These are phyloP conservation scores for Teratosphaeria epicoccoides DNA, from an alignment of 2,329 filamentous ascomycete species.

Conservation along the genomic window DNA sequence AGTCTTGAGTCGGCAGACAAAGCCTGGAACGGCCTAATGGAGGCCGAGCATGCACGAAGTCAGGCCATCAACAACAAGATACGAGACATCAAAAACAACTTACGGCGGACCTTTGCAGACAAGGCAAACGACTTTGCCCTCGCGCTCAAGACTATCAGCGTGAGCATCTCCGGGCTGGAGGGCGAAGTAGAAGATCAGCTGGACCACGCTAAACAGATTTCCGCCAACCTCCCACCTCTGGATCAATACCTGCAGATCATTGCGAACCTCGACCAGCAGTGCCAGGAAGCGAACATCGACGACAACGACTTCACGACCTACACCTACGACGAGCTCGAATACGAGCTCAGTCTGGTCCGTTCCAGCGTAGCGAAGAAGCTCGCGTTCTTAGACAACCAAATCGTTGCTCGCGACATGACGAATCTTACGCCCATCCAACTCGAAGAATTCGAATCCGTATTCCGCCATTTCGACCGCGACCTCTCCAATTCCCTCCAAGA, in stretches of 20 bases:
- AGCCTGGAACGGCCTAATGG: constrained; percentile 70
- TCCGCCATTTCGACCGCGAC: constrained; percentile 94
- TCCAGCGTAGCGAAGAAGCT: constrained; percentile 92
- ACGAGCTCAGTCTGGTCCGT: constrained; percentile 85
- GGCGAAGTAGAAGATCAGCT: constrained; percentile 94
- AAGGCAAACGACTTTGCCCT: constrained; percentile 98
- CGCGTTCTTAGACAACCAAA: constrained; percentile 93
- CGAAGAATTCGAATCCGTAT: constrained; percentile 97
- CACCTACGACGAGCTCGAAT: constrained; percentile 89
- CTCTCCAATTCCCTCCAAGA: constrained; percentile 82
- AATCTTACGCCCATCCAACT: constrained; percentile 96
- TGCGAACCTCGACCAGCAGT: constrained; percentile 74
- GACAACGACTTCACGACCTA: constrained; percentile 99
- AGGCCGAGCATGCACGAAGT: constrained; percentile 76
- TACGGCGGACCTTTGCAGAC: constrained; percentile 87
- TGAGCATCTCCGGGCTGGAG: constrained; percentile 92
- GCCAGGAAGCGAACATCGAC: constrained; percentile 92
- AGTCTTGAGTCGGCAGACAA: constrained; percentile 70
- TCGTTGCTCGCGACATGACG: constrained; percentile 96
- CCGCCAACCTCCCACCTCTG: constrained; percentile 76
- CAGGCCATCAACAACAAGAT: constrained; percentile 98
- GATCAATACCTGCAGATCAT: constrained; percentile 86
- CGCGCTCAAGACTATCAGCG: constrained; percentile 85
- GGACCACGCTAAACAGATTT: constrained; percentile 73
- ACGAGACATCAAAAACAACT: constrained; percentile 91